Evolutionary conservation across 352 stramenopile species (phyloP), one percentile per base, ranked within the genome.

Genomic region (Globisporangium cystogenes): DNA sequence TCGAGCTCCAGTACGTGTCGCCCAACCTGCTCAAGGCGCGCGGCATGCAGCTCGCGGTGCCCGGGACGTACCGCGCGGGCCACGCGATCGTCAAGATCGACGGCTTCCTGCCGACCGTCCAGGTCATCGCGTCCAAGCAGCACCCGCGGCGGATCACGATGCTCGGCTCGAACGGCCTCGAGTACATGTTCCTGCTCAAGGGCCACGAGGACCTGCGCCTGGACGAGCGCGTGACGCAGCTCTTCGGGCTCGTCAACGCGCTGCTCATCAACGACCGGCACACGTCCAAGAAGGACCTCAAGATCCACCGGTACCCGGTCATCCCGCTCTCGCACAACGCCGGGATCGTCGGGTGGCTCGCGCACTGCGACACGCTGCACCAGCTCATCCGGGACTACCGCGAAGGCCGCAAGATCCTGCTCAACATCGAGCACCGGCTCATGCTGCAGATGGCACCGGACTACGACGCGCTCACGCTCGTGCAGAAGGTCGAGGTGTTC

Each of bases 141-240:
- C 82, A 96, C 27, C 97, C 97, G 36, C 83, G 97, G 2, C 75
- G 77, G 54, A 98, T 99, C 24, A 97, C 83, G 14, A 96, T 99
- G 31, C 64, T 90, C 11, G 97, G 96, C 20, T 97, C 91, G 51
- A 97, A 99, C 70, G 97, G 97, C 0, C 78, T 97, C 40, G 89
- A 99, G 64, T 99, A 99, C 82, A 90, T 98, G 57, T 99, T 99
- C 62, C 72, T 99, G 45, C 81, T 99, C 1, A 99, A 99, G 73
- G 98, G 97, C 16, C 95, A 99, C 65, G 98, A 99, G 72, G 98
- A 99, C 80, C 68, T 99, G 46, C 75, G 97, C 20, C 97, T 99
- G 73, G 98, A 99, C 65, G 98, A 99, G 70, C 82, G 97, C 23
- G 97, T 99, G 37, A 99, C 99, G 83, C 98, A 99, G 69, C 70